Evolutionary conservation across 768 basidiomycete species (phyloP).

Genomic region (Lactarius pseudohatsudake): DNA sequence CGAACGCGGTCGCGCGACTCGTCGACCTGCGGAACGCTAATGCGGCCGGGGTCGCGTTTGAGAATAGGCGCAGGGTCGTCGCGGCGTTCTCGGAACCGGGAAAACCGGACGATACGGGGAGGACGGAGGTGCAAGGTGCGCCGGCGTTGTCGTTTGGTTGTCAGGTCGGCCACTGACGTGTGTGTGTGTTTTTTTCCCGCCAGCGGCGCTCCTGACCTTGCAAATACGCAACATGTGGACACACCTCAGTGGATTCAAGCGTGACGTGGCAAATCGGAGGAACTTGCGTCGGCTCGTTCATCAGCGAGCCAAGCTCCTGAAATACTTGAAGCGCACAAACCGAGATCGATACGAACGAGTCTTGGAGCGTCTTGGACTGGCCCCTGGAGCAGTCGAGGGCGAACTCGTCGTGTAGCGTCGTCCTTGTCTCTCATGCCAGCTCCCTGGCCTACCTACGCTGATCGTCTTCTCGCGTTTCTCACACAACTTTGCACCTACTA

Average conservation of each 20-base stretch:
- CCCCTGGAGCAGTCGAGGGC: conserved; percentile 81
- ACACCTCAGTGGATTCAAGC: conserved; percentile 66
- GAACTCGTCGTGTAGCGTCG: conserved; percentile 74
- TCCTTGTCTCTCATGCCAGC: not conserved
- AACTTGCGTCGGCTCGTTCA: conserved; percentile 79
- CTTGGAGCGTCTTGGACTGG: conserved; percentile 73
- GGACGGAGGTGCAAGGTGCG: conserved; percentile 89
- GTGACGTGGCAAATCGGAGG: conserved; percentile 75
- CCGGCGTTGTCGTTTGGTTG: conserved; percentile 11
- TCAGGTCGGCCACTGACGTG: conserved; percentile 5
- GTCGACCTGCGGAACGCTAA: conserved; percentile 88
- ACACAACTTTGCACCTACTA: not conserved
- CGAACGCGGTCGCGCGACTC: conserved; percentile 60
- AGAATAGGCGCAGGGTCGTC: conserved; percentile 81
- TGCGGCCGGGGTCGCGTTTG: conserved; percentile 80
- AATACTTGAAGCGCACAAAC: conserved; percentile 67
- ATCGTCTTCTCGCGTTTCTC: not conserved
- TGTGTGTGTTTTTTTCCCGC: not conserved
- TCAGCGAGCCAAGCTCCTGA: conserved; percentile 77
- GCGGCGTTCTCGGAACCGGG: conserved; percentile 70
- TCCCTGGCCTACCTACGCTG: no score
- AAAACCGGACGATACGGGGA: conserved; percentile 72
- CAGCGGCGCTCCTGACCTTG: conserved; percentile 85
- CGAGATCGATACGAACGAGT: conserved; percentile 71
- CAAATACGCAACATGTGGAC: conserved; percentile 80